Evolutionary conservation across 257 asterid species (phyloP).

Genomic region (Rubia yunnanensis): DNA sequence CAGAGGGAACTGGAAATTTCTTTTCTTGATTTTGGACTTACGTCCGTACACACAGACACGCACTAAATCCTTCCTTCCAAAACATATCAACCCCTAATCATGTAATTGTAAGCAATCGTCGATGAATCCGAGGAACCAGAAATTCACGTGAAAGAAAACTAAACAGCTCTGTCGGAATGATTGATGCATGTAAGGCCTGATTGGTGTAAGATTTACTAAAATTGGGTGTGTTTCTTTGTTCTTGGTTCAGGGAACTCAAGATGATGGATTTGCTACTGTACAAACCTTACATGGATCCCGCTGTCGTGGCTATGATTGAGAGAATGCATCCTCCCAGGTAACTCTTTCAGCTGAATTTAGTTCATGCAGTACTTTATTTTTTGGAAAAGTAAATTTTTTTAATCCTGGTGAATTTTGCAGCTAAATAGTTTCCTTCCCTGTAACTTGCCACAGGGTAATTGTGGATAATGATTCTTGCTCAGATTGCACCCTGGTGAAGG

Average conservation of each 20-base stretch:
- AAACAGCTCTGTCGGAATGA: not conserved
- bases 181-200: not conserved
- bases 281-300: constrained; percentile 56
- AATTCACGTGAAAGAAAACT: not conserved
- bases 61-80: not conserved
- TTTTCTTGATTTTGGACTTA: not conserved
- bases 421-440: not conserved
- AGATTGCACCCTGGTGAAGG: constrained; percentile 84
- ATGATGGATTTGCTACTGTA: constrained; percentile 58
- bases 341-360: not conserved
- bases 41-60: not conserved
- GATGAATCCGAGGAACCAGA: not conserved
- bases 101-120: not conserved
- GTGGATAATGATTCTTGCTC: constrained; percentile 59
- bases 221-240: not conserved
- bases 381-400: too few species aligned
- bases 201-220: too few species aligned
- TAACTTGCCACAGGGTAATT: constrained; percentile 43
- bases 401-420: not conserved
- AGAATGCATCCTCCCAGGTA: constrained; percentile 90
- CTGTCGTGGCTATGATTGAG: constrained; percentile 49
- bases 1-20: not conserved
- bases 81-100: not conserved
- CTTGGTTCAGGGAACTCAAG: constrained; percentile 7
- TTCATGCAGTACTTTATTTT: too few species aligned